Evolutionary conservation across 306 rosid species (phyloP).

Genomic region (Vigna trinervia): DNA sequence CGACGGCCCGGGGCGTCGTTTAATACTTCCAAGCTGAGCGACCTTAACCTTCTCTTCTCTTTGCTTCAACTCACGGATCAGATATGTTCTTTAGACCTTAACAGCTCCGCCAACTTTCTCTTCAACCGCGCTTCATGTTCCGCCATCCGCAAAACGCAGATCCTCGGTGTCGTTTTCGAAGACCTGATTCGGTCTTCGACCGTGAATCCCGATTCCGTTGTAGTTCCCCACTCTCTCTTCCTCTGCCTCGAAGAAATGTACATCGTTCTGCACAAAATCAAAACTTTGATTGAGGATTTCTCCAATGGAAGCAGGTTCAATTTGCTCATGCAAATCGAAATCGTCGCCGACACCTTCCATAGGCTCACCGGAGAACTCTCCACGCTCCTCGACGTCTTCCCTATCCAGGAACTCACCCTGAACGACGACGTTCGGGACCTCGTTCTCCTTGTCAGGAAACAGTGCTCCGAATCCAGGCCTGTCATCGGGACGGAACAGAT

Average conservation of each 20-base stretch:
- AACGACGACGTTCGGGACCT: slow-evolving; percentile 77
- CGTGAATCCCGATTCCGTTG: neutral
- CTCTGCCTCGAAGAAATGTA: slow-evolving; percentile 84
- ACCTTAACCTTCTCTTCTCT: slow-evolving; percentile 55
- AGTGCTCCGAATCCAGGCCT: slow-evolving; percentile 53
- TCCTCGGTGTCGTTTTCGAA: slow-evolving; percentile 66
- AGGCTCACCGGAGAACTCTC: slow-evolving; percentile 71
- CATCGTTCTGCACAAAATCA: slow-evolving; percentile 74
- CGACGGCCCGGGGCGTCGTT: slow-evolving; percentile 69
- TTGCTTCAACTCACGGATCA: slow-evolving; percentile 63
- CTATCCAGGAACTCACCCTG: slow-evolving; percentile 54
- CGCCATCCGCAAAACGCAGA: slow-evolving; percentile 61
- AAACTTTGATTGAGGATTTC: slow-evolving; percentile 69
- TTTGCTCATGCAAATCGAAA: slow-evolving; percentile 61
- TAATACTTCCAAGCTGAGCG: slow-evolving; percentile 55
- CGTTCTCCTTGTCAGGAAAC: slow-evolving; percentile 62
- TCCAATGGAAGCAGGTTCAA: slow-evolving; percentile 72
- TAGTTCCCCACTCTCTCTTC: neutral
- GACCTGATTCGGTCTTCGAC: slow-evolving; percentile 50
- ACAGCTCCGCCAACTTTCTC: slow-evolving; percentile 42
- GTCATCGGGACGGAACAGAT: slow-evolving; percentile 50
- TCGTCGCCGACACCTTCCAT: slow-evolving; percentile 61
- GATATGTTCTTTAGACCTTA: slow-evolving; percentile 53
- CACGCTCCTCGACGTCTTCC: slow-evolving; percentile 80
- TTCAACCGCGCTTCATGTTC: slow-evolving; percentile 54